phyloP scores from a whole-genome alignment of 495 filamentous ascomycete species.

The Stereocaulon alpinum region DNA sequence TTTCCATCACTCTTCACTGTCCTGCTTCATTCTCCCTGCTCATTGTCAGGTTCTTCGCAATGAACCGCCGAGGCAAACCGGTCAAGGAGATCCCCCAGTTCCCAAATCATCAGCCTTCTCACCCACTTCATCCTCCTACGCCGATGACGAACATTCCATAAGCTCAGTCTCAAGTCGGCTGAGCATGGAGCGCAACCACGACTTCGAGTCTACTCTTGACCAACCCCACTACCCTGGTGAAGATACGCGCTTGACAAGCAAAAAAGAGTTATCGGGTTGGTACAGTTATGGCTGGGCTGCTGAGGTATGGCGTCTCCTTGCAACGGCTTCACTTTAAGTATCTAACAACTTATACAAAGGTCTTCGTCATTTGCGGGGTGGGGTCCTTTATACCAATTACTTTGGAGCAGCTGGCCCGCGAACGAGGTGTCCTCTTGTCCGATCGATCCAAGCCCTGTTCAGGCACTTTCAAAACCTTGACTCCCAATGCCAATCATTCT shows the following conservation, averaged over 20 bases:
- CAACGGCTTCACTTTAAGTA: not conserved
- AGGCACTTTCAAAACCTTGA: constrained; percentile 33
- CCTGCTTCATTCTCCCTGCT: not conserved
- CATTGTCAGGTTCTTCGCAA: constrained; percentile 28
- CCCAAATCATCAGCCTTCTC: constrained; percentile 23
- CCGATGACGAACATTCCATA: constrained; percentile 28
- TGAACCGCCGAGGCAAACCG: constrained; percentile 8
- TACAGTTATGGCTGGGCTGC: constrained; percentile 95
- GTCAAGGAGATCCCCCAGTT: constrained; percentile 4
- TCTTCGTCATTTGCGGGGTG: constrained; percentile 84
- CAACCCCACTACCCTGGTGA: constrained; percentile 59
- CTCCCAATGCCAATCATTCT: constrained; percentile 19
- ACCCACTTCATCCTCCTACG: constrained; percentile 27
- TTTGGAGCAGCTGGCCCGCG: constrained; percentile 83
- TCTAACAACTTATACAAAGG: constrained; percentile 22
- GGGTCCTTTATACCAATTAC: constrained; percentile 97
- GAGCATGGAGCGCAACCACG: constrained; percentile 12
- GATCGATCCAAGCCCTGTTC: constrained; percentile 65
- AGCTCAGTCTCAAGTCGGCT: constrained; percentile 9
- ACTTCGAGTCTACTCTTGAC: constrained; percentile 20
- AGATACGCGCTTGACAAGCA: constrained; percentile 78
- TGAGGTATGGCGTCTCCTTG: constrained; percentile 37
- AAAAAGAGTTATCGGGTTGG: constrained; percentile 83
- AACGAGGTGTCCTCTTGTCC: constrained; percentile 71
- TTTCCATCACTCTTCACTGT: not conserved